Evolutionary conservation across 495 filamentous ascomycete species (phyloP).

Genomic region (Lepidopterella palustris): DNA sequence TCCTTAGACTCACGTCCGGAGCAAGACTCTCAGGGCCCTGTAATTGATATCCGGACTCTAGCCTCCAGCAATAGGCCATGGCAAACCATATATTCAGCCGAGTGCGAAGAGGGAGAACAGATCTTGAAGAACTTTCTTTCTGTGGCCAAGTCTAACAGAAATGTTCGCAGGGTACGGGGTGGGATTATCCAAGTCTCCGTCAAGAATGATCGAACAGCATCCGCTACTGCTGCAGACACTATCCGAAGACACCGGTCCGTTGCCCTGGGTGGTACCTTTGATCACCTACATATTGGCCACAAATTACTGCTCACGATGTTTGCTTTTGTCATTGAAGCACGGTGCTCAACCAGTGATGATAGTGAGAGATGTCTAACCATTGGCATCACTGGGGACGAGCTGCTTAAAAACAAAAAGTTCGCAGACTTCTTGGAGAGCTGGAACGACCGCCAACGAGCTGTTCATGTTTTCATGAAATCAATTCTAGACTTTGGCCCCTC

Average conservation of each 20-base stretch:
- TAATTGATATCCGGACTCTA: slow-evolving; percentile 45
- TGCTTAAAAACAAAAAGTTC: slow-evolving; percentile 84
- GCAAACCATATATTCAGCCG: slow-evolving; percentile 62
- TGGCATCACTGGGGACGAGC: slow-evolving; percentile 79
- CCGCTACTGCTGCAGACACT: slow-evolving; percentile 27
- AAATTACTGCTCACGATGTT: slow-evolving; percentile 86
- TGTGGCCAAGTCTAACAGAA: slow-evolving; percentile 31
- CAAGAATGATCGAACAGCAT: neutral
- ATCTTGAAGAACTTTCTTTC: slow-evolving; percentile 33
- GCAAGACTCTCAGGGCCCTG: slow-evolving; percentile 41
- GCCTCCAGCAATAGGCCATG: slow-evolving; percentile 59
- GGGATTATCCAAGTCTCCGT: slow-evolving; percentile 21
- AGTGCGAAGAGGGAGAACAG: slow-evolving; percentile 50
- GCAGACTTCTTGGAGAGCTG: slow-evolving; percentile 72
- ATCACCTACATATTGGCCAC: slow-evolving; percentile 94
- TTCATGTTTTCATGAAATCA: slow-evolving; percentile 63
- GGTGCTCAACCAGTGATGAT: slow-evolving; percentile 36
- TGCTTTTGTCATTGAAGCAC: slow-evolving; percentile 54
- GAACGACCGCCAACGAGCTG: slow-evolving; percentile 60
- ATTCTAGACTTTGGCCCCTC: slow-evolving; percentile 54
- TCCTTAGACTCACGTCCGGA: slow-evolving; percentile 29
- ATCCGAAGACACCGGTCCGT: slow-evolving; percentile 49
- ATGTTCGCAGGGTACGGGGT: slow-evolving; percentile 42
- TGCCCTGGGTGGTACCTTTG: slow-evolving; percentile 90
- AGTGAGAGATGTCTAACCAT: slow-evolving; percentile 56